phyloP scores from a whole-genome alignment of 192 early-diverging fungal species.

The Mortierella hygrophila region DNA sequence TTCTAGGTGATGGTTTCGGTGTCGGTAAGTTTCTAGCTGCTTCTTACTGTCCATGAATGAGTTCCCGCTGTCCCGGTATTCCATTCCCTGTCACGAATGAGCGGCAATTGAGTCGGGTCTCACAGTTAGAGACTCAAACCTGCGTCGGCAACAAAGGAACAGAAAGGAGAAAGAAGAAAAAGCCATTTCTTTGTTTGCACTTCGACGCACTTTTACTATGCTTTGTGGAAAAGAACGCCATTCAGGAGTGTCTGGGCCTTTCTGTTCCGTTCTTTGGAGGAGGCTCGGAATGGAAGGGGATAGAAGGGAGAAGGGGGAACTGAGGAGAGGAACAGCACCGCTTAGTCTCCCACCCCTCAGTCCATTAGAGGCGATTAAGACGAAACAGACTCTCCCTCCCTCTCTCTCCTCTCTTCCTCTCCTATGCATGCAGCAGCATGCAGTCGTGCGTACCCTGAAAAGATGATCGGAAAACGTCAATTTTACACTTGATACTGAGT shows the following conservation, averaged over 20 bases:
- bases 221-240: not conserved
- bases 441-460: not conserved
- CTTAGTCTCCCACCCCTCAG: not conserved
- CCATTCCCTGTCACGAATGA: not conserved
- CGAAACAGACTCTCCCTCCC: not conserved
- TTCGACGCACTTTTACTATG: not conserved
- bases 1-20: slow-evolving; percentile 81
- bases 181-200: not conserved
- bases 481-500: not conserved
- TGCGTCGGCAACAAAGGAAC: not conserved
- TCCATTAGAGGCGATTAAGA: not conserved
- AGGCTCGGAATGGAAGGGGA: not conserved
- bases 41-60: not conserved
- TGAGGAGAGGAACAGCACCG: not conserved
- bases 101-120: not conserved
- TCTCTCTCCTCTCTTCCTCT: not conserved
- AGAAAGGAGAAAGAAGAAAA: not conserved
- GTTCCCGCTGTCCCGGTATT: not conserved
- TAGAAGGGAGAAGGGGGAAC: not conserved
- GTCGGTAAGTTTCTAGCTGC: slow-evolving; percentile 66
- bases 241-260: not conserved
- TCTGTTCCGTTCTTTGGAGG: not conserved
- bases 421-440: not conserved
- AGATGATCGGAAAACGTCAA: not conserved
- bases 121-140: not conserved